Conservation (phyloP, 768 basidiomycete genomes). For the Pleurotus sapidus region DNA sequence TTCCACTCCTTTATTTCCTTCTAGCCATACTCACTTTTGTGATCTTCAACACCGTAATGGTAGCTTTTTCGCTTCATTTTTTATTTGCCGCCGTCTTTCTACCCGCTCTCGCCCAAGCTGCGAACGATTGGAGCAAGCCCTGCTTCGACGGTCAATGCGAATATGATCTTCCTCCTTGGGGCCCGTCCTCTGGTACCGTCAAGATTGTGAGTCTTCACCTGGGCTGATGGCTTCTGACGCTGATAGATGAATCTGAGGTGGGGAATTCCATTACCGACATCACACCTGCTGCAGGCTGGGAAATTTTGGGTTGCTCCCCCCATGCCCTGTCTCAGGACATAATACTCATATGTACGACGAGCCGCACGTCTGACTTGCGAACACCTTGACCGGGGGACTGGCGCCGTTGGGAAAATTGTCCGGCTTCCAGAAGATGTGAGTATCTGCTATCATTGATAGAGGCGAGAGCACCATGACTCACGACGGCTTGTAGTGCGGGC, state of each 20-base stretch:
- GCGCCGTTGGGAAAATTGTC: slow-evolving; percentile 47
- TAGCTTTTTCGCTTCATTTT: no score
- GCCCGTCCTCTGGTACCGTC: neutral
- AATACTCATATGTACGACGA: slow-evolving; percentile 1
- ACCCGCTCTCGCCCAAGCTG: neutral
- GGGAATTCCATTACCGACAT: neutral
- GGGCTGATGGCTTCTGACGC: neutral
- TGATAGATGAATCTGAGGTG: neutral
- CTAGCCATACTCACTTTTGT: no score
- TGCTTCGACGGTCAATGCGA: slow-evolving; percentile 20
- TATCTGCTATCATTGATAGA: neutral
- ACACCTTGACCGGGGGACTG: slow-evolving; percentile 33
- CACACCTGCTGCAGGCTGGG: neutral
- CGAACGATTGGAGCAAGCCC: slow-evolving; percentile 21
- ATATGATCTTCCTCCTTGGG: slow-evolving; percentile 12
- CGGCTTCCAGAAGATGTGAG: slow-evolving; percentile 51
- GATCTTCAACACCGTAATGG: no score
- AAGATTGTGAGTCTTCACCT: neutral
- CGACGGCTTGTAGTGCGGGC: slow-evolving; percentile 2
- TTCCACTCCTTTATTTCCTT: no score
- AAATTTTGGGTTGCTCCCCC: neutral
- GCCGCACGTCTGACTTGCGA: slow-evolving; percentile 29
- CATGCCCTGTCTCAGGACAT: neutral
- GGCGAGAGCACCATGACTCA: no score
- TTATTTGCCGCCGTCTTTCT: no score